A percentile compares a stretch with the other conserved stretches of the same genome.
These are phyloP conservation scores for Kodamaea jinghongensis DNA, from an alignment of 805 yeast genomes.

Conservation along the genomic window DNA sequence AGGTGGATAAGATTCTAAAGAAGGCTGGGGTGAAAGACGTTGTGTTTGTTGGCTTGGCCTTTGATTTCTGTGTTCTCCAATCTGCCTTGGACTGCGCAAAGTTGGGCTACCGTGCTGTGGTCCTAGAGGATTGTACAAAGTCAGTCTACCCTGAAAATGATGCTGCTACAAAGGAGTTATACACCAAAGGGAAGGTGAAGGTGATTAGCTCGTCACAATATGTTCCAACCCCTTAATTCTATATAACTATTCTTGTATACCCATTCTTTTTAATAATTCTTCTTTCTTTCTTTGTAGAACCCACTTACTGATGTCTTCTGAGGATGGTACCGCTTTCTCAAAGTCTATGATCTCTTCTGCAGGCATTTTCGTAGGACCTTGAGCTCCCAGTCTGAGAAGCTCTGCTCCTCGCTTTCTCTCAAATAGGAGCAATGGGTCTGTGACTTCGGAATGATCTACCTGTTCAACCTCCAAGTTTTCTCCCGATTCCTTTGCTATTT, in stretches of 20 bases:
- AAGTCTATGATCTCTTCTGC: conserved; percentile 20
- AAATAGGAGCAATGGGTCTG: conserved; percentile 23
- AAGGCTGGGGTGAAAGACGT: conserved; percentile 54
- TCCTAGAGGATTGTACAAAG: conserved; percentile 54
- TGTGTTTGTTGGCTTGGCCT: conserved; percentile 77
- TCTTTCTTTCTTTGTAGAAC: conserved; percentile 45
- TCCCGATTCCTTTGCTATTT: neutral
- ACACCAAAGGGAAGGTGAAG: neutral
- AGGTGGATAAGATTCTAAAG: conserved; percentile 48
- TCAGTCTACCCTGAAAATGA: conserved; percentile 51
- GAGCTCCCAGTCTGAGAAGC: conserved; percentile 11
- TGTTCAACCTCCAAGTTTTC: conserved; percentile 4
- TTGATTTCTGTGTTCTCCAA: conserved; percentile 79
- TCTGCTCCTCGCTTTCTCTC: conserved; percentile 27
- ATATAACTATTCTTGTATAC: conserved; percentile 11
- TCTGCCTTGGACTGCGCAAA: conserved; percentile 69
- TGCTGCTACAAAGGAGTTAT: conserved; percentile 15
- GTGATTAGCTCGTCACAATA: neutral
- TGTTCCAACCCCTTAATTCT: neutral
- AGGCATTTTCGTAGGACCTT: conserved; percentile 2
- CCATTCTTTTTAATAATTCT: conserved; percentile 40
- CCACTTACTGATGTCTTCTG: conserved; percentile 43
- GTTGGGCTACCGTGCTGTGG: conserved; percentile 61
- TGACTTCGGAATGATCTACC: neutral
- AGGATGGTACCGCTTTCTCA: conserved; percentile 25